These are phyloP conservation scores for Obelidium mucronatum DNA, from an alignment of 192 early-diverging fungal species.

Conservation along the genomic window DNA sequence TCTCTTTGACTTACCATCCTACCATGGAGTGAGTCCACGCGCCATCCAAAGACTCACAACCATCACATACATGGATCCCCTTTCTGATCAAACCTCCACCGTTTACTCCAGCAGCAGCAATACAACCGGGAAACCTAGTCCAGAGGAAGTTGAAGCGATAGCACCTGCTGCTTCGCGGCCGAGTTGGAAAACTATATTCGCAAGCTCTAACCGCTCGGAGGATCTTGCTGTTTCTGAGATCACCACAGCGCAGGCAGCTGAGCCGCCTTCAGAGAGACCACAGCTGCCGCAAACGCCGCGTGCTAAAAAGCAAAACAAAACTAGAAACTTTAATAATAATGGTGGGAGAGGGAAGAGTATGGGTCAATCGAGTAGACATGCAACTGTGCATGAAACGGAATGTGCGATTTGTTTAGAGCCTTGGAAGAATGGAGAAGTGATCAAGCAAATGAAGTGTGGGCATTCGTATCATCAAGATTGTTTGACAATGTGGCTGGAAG, in stretches of 20 bases:
- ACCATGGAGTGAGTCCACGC: slow-evolving; percentile 18
- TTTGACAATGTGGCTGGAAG: slow-evolving; percentile 24
- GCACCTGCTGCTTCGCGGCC: too few relatives aligned
- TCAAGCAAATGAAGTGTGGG: slow-evolving; percentile 21
- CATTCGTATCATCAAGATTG: slow-evolving; percentile 25
- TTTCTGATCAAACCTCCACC: not conserved
- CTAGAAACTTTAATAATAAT: too few relatives aligned
- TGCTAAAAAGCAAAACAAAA: too few relatives aligned
- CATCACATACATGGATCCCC: slow-evolving; percentile 12
- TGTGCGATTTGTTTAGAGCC: slow-evolving; percentile 30
- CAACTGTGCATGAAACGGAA: slow-evolving; percentile 20
- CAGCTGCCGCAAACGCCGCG: too few relatives aligned
- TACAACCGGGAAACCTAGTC: too few relatives aligned
- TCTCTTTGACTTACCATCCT: slow-evolving; percentile 22
- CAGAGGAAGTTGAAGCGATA: too few relatives aligned
- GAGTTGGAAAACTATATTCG: too few relatives aligned
- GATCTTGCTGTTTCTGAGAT: too few relatives aligned
- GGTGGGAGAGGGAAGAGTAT: too few relatives aligned
- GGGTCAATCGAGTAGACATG: not conserved
- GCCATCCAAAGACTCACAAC: slow-evolving; percentile 14
- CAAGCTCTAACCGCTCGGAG: too few relatives aligned
- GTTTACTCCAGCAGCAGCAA: not conserved
- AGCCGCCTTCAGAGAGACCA: too few relatives aligned
- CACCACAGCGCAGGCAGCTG: too few relatives aligned
- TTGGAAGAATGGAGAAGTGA: slow-evolving; percentile 21